phyloP scores from a whole-genome alignment of 176 grass and related monocot species.

The Dendrocalamus sinicus region DNA sequence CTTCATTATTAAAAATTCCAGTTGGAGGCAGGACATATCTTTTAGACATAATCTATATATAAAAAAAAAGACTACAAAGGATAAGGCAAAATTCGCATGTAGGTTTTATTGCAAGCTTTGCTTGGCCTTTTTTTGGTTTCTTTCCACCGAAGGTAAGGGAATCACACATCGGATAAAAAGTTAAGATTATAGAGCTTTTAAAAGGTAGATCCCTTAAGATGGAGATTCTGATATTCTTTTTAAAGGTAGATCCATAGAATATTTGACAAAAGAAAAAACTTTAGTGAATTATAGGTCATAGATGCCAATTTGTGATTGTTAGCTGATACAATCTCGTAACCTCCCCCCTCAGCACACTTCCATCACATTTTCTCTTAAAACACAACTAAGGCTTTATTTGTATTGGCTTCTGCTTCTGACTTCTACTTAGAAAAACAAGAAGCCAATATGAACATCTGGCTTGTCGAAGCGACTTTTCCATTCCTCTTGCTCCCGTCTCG shows the following conservation, averaged over 20 bases:
- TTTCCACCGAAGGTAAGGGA: constrained; percentile 21
- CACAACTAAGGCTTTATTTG: neutral
- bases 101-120: neutral
- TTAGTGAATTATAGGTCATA: neutral
- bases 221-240: constrained; percentile 32
- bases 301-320: neutral
- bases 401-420: too few relatives aligned
- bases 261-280: neutral
- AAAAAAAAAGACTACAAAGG: neutral
- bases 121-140: neutral
- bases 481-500: too few relatives aligned
- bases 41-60: neutral
- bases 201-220: constrained; percentile 29
- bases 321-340: neutral
- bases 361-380: neutral
- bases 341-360: neutral
- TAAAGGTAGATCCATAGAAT: constrained; percentile 14
- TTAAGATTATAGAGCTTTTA: constrained; percentile 3
- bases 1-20: neutral
- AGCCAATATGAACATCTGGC: too few relatives aligned
- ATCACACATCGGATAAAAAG: constrained; percentile 29
- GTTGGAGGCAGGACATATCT: neutral
- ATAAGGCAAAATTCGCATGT: neutral
- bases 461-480: too few relatives aligned
- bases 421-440: too few relatives aligned